phyloP scores from a whole-genome alignment of 2,329 filamentous ascomycete species.

The Hymenoscyphus scutula region DNA sequence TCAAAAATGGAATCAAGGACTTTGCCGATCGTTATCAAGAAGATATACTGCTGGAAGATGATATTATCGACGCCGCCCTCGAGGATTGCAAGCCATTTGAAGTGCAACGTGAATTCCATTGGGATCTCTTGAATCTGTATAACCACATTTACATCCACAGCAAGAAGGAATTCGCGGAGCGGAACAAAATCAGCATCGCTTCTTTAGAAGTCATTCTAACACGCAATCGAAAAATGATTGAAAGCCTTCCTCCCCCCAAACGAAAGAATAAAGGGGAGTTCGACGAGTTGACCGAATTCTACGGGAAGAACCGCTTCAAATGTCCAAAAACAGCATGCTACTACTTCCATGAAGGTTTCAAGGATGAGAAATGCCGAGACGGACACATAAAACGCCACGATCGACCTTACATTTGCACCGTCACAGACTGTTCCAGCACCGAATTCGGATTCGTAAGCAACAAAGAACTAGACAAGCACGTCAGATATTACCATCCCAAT shows the following conservation, averaged over 20 bases:
- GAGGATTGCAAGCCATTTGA: background rate
- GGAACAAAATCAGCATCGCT: background rate
- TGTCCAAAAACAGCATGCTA: constrained; percentile 40
- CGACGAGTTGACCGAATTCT: constrained; percentile 22
- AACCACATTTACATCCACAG: background rate
- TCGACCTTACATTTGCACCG: constrained; percentile 38
- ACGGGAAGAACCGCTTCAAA: constrained; percentile 40
- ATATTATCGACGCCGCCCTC: background rate
- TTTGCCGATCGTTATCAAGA: background rate
- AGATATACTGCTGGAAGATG: background rate
- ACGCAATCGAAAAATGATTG: constrained; percentile 12
- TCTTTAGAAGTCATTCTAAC: background rate
- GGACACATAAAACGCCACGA: constrained; percentile 39
- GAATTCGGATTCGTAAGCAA: constrained; percentile 37
- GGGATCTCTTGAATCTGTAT: background rate
- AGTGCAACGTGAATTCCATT: background rate
- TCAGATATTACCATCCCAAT: constrained; percentile 16
- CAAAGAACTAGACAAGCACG: constrained; percentile 36
- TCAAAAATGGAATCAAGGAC: background rate
- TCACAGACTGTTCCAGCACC: constrained; percentile 33
- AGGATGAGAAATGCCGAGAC: constrained; percentile 33
- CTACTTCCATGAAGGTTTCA: constrained; percentile 43
- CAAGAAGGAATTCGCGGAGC: background rate
- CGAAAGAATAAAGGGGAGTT: background rate
- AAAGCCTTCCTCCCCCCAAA: background rate